A percentile compares a stretch with the other conserved stretches of the same genome.
Evolutionary conservation across 176 grass and related monocot species (phyloP).

Genomic region (Thinopyrum elongatum): DNA sequence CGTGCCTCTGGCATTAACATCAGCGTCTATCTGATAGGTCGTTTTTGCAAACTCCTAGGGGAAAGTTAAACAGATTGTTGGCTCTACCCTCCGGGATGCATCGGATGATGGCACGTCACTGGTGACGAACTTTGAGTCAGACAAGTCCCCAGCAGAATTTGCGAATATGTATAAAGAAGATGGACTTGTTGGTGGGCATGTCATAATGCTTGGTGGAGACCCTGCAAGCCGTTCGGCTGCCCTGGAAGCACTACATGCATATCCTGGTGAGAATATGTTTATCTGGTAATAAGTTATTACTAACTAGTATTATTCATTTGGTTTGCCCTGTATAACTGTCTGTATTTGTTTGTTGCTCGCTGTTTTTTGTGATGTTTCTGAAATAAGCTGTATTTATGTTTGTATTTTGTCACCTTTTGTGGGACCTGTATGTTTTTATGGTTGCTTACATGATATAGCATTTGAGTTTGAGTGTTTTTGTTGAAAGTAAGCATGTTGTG

Average conservation of each 20-base stretch:
- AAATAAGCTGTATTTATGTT: neutral
- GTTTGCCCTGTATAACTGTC: neutral
- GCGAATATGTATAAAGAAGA: constrained; percentile 73
- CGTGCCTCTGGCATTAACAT: neutral
- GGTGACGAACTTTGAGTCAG: constrained; percentile 89
- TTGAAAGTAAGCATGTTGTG: neutral
- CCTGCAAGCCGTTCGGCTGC: constrained; percentile 59
- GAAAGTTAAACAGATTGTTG: constrained; percentile 98
- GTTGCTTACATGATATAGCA: neutral
- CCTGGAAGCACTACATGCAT: constrained; percentile 68
- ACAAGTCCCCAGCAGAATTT: constrained; percentile 66
- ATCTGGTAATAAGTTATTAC: neutral
- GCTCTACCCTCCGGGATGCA: constrained; percentile 78
- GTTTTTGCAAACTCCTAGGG: constrained; percentile 30
- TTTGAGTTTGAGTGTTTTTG: neutral
- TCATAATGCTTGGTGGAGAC: constrained; percentile 94
- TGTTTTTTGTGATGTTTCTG: neutral
- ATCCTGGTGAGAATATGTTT: constrained; percentile 58
- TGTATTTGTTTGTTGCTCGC: neutral
- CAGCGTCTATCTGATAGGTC: constrained; percentile 6
- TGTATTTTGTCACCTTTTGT: neutral
- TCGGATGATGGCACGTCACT: constrained; percentile 34
- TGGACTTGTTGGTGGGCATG: constrained; percentile 67
- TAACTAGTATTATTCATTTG: neutral
- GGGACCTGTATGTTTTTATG: neutral